phyloP scores from a whole-genome alignment of 2,329 filamentous ascomycete species.

The Botrytis aclada region DNA sequence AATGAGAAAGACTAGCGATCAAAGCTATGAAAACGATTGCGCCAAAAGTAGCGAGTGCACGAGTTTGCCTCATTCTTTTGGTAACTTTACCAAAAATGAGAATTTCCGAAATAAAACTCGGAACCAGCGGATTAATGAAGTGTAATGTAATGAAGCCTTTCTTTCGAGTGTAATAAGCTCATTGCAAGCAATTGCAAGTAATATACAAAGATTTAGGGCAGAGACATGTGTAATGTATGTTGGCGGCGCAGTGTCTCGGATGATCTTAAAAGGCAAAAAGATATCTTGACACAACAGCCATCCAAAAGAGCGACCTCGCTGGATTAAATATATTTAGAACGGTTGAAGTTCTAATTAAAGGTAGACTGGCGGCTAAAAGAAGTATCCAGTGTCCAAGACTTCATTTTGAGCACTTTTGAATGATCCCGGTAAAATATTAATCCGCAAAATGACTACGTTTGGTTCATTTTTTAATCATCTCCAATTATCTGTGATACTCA shows the following conservation, averaged over 20 bases:
- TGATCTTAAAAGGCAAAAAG: background rate
- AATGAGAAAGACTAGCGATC: slow-evolving; percentile 3
- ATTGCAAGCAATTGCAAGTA: background rate
- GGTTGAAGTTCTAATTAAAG: background rate
- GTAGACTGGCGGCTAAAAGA: background rate
- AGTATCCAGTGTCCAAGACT: background rate
- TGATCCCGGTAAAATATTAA: background rate
- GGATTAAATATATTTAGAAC: slow-evolving; percentile 1
- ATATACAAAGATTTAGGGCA: background rate
- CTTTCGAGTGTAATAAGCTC: background rate
- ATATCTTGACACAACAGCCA: background rate
- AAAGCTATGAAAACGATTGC: background rate
- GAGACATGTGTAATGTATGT: background rate
- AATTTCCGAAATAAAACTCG: background rate
- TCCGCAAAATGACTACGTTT: background rate
- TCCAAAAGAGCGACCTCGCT: background rate
- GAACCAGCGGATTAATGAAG: no score
- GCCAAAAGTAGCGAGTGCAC: background rate
- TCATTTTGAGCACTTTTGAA: background rate
- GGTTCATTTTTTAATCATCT: background rate
- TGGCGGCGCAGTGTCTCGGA: background rate
- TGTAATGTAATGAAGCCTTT: background rate
- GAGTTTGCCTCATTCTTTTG: slow-evolving; percentile 8
- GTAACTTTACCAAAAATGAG: background rate
- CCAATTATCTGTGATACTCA: background rate